Evolutionary conservation across 1,284 basidiomycete genomes (phyloP).

Genomic region (Cystobasidiaceae sp.): DNA sequence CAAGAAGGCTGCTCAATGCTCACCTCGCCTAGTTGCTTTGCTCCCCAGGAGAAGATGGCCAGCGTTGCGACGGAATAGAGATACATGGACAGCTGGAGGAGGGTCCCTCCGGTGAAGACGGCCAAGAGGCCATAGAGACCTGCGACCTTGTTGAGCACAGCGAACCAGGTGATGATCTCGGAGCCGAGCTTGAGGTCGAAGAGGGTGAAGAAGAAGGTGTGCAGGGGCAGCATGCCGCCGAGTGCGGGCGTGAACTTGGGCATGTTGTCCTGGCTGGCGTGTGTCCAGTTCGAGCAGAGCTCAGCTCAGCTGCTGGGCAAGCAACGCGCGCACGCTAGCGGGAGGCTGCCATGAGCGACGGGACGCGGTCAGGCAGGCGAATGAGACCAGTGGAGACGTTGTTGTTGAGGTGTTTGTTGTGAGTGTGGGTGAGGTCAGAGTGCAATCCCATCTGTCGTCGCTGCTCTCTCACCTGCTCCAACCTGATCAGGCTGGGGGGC

Average conservation of each 20-base stretch:
- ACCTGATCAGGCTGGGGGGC: too few relatives aligned
- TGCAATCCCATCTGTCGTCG: too few relatives aligned
- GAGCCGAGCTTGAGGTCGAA: conserved; percentile 78
- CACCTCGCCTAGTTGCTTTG: conserved; percentile 77
- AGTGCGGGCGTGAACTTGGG: background rate
- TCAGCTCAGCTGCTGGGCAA: too few relatives aligned
- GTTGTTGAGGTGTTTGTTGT: too few relatives aligned
- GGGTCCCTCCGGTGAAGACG: conserved; percentile 77
- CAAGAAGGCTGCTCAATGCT: conserved; percentile 39
- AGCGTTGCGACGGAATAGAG: conserved; percentile 84
- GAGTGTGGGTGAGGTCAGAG: too few relatives aligned
- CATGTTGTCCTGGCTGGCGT: too few relatives aligned
- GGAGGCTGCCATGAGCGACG: too few relatives aligned
- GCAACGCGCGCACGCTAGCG: too few relatives aligned
- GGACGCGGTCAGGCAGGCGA: too few relatives aligned
- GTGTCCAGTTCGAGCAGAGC: too few relatives aligned
- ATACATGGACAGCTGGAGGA: conserved; percentile 85
- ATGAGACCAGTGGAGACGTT: too few relatives aligned
- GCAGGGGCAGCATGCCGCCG: conserved; percentile 9
- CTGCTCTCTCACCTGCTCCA: too few relatives aligned
- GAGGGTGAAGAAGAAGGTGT: conserved; percentile 65
- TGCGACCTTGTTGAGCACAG: conserved; percentile 94
- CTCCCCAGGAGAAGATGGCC: conserved; percentile 76
- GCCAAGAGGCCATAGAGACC: conserved; percentile 94
- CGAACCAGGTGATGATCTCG: conserved; percentile 75